Conservation (phyloP, 441 rosid genomes). For the Syzygium malaccense region DNA sequence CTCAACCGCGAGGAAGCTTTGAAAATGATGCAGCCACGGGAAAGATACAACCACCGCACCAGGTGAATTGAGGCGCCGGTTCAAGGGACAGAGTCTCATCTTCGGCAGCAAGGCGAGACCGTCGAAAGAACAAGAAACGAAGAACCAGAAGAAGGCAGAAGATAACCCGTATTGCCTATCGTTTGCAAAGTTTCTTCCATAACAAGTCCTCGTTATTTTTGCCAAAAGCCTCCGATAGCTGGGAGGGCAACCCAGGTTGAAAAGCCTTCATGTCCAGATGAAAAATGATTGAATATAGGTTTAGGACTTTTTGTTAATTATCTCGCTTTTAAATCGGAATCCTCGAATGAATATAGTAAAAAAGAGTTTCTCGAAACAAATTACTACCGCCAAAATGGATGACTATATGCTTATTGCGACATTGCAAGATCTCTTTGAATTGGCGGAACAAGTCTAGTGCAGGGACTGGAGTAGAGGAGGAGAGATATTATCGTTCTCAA, state of each 20-base stretch:
- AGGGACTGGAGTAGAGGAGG: background rate
- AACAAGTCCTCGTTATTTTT: too few relatives aligned
- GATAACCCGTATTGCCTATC: too few relatives aligned
- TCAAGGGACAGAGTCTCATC: conserved; percentile 38
- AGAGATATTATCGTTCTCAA: background rate
- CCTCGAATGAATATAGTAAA: too few relatives aligned
- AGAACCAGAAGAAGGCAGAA: too few relatives aligned
- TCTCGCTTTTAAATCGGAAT: background rate
- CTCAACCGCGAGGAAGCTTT: conserved; percentile 51
- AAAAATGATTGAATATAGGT: too few relatives aligned
- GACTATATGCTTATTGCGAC: background rate
- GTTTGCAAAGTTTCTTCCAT: too few relatives aligned
- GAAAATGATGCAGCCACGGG: conserved; percentile 8
- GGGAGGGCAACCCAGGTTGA: too few relatives aligned
- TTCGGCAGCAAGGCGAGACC: conserved; percentile 2
- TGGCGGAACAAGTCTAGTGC: background rate
- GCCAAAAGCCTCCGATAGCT: too few relatives aligned
- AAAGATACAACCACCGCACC: background rate
- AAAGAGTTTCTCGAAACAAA: background rate
- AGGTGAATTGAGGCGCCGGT: conserved; percentile 33
- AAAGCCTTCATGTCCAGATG: too few relatives aligned
- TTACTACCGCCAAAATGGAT: background rate
- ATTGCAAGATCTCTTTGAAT: too few relatives aligned
- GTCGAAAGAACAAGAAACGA: too few relatives aligned
- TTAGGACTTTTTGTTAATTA: too few relatives aligned